Evolutionary conservation across 1,284 basidiomycete species (phyloP).

Genomic region (Naganishia sp.): DNA sequence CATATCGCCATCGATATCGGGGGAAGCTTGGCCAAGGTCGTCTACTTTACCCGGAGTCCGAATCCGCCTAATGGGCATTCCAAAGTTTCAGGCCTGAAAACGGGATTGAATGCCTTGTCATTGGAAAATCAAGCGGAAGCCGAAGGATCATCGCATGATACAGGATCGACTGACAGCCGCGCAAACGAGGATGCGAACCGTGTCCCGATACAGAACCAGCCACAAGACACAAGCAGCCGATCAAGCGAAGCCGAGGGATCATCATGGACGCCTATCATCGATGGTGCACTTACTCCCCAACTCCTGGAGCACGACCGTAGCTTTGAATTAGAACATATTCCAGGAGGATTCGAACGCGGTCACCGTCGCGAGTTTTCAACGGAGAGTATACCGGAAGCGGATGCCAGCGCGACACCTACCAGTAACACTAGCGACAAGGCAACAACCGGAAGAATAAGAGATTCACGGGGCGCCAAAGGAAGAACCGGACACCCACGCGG

Average conservation of each 20-base stretch:
- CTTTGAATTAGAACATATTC: constrained; percentile 57
- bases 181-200: neutral
- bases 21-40: constrained; percentile 95
- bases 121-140: too few relatives aligned
- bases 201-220: neutral
- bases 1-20: constrained; percentile 96
- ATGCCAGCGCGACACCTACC: neutral
- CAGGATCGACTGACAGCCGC: too few relatives aligned
- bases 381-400: constrained; percentile 3
- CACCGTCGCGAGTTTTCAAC: constrained; percentile 16
- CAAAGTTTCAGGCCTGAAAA: constrained; percentile 14
- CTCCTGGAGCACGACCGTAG: constrained; percentile 73
- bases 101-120: neutral
- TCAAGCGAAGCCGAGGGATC: constrained; percentile 33
- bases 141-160: too few relatives aligned
- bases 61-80: constrained; percentile 32
- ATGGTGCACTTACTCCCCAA: constrained; percentile 79
- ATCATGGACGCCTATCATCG: constrained; percentile 55
- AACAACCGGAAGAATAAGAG: constrained; percentile 51
- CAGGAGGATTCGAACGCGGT: neutral
- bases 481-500: constrained; percentile 53
- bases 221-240: neutral
- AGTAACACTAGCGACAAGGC: neutral
- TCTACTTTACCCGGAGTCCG: constrained; percentile 93
- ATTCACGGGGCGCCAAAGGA: constrained; percentile 62